phyloP scores from a whole-genome alignment of 257 asterid genomes.

The Verbena officinalis region DNA sequence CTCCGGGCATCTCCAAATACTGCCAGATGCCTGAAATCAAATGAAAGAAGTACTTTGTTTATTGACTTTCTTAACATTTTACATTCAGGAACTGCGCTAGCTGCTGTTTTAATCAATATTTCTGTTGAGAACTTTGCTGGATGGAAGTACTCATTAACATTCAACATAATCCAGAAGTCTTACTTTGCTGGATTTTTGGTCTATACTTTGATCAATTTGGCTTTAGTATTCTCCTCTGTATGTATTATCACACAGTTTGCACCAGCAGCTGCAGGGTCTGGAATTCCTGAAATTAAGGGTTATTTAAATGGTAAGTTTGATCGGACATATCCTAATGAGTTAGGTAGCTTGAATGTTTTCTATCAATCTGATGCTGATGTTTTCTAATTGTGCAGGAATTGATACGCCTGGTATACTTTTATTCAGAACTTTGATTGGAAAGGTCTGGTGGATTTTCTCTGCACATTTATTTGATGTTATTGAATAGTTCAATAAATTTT shows the following conservation, averaged over 20 bases:
- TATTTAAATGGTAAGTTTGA: slow-evolving; percentile 73
- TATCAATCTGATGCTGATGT: slow-evolving; percentile 29
- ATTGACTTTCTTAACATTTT: slow-evolving; percentile 24
- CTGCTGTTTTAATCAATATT: slow-evolving; percentile 94
- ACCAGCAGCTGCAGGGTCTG: slow-evolving; percentile 99
- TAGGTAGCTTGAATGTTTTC: slow-evolving; percentile 8
- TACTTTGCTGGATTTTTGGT: slow-evolving; percentile 88
- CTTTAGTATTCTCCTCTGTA: slow-evolving; percentile 85
- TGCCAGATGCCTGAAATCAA: background rate
- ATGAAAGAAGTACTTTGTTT: slow-evolving; percentile 16
- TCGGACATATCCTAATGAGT: slow-evolving; percentile 3
- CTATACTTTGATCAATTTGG: slow-evolving; percentile 82
- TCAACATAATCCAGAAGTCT: slow-evolving; percentile 88
- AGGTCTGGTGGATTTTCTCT: slow-evolving; percentile 52
- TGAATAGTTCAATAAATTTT: slow-evolving; percentile 9
- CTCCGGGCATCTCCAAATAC: background rate
- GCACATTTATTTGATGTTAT: slow-evolving; percentile 18
- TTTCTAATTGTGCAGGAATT: slow-evolving; percentile 61
- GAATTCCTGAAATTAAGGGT: slow-evolving; percentile 99
- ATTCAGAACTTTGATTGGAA: slow-evolving; percentile 94
- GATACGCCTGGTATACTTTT: slow-evolving; percentile 95
- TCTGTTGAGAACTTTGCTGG: slow-evolving; percentile 99
- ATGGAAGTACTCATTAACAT: slow-evolving; percentile 96
- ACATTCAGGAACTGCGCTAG: slow-evolving; percentile 88
- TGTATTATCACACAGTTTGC: slow-evolving; percentile 83